phyloP scores from a whole-genome alignment of 2,329 filamentous ascomycete genomes.

The Ramichloridium luteum region DNA sequence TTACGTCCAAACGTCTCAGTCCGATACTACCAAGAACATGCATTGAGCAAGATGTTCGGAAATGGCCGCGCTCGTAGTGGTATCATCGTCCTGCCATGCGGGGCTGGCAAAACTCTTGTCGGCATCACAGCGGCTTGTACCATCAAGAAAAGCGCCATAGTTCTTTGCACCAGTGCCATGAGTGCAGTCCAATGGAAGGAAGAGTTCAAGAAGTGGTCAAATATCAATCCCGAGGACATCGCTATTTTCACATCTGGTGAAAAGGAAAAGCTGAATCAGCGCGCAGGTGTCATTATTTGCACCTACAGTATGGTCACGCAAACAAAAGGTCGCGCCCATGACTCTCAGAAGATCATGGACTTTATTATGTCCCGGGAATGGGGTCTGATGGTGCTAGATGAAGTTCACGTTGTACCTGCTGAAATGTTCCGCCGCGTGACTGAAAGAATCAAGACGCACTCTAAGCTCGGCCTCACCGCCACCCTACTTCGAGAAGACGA shows the following conservation, averaged over 20 bases:
- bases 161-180: constrained; percentile 95
- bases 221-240: constrained; percentile 86
- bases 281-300: constrained; percentile 90
- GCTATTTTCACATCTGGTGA: constrained; percentile 90
- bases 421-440: constrained; percentile 94
- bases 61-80: constrained; percentile 95
- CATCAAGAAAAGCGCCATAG: constrained; percentile 90
- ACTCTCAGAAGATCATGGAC: constrained; percentile 95
- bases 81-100: constrained; percentile 92
- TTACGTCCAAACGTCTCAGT: constrained; percentile 81
- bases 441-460: constrained; percentile 83
- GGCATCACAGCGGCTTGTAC: constrained; percentile 98
- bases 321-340: constrained; percentile 73
- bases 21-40: constrained; percentile 91
- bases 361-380: constrained; percentile 83
- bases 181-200: constrained; percentile 93
- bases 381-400: constrained; percentile 93
- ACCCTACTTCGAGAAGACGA: constrained; percentile 93
- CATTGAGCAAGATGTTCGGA: constrained; percentile 97
- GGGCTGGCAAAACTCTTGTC: constrained; percentile 91
- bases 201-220: constrained; percentile 98
- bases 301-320: constrained; percentile 99
- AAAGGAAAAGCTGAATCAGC: constrained; percentile 73
- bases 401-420: constrained; percentile 94
- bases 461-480: constrained; percentile 86